Base-by-base conservation (phyloP, 345 rosid genomes). In the Hibiscus mutabilis region DNA sequence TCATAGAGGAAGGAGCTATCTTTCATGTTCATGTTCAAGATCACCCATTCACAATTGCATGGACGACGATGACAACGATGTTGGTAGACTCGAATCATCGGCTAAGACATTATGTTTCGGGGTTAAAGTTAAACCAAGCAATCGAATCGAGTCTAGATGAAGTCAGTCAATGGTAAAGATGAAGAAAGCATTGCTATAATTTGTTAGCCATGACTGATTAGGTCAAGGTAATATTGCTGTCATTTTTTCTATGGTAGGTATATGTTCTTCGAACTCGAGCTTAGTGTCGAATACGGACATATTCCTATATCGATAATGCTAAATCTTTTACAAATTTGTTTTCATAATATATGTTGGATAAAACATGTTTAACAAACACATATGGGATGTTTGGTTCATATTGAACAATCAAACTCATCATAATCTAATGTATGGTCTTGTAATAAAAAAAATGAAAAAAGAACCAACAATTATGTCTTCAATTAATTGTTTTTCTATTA, bases 101-200 rank as follows among this genome's bases (percentile, higher is more conserved):
- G 76, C 68, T 60, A 81, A 84, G 11, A 82, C 80, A 14, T 29
- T 78, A 78, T 73, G 86, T 71, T 81, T 72, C 35, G 70, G 70
- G 47, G 65, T n/a, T 33, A 79, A 71, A 58, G 68, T 11, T 18
- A 79, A 68, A 58, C 57, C 46, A 9, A 78, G 57, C 51, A 37
- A 47, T 35, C 40, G 57, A 24, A 70, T 14, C 10, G 58, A 24
- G 42, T 18, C 35, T n/a, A 27, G 78, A 79, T 82, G 88, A 40
- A 73, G 82, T 60, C 77, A 74, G 66, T 82, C 86, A 4, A 71
- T 84, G 81, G 71, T 74, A 33, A 82, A 77, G 49, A 70, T 86
- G 83, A 86, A 82, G 85, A 82, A 78, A 66, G 81, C 74, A 60
- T 75, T 87, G 55, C 33, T 75, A 73, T 75, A 84, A 67, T 76